Conservation (phyloP, 2,329 filamentous ascomycete species). For the Mycosphaerella sp. region DNA sequence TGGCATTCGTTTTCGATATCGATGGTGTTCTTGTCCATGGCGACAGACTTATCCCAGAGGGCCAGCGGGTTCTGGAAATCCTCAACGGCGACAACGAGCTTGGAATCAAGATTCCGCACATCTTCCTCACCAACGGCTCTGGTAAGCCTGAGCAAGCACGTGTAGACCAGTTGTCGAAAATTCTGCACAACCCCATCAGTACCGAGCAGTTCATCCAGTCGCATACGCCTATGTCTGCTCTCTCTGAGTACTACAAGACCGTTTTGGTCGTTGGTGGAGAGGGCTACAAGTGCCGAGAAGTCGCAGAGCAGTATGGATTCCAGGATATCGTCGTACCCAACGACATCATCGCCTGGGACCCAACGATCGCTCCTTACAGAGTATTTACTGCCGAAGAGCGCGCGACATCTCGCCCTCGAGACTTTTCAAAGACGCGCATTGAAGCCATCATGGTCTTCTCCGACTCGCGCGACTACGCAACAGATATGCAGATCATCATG, state of each 20-base stretch:
- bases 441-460: slow-evolving; percentile 70
- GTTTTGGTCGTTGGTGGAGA: slow-evolving; percentile 71
- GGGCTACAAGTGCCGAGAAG: slow-evolving; percentile 66
- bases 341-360: slow-evolving; percentile 65
- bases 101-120: slow-evolving; percentile 69
- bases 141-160: slow-evolving; percentile 63
- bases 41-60: slow-evolving; percentile 63
- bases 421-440: slow-evolving; percentile 66
- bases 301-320: slow-evolving; percentile 68
- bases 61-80: slow-evolving; percentile 59
- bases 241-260: slow-evolving; percentile 69
- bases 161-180: slow-evolving; percentile 60
- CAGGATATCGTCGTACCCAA: slow-evolving; percentile 66
- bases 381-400: slow-evolving; percentile 63
- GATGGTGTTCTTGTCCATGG: slow-evolving; percentile 70
- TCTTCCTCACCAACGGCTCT: slow-evolving; percentile 68
- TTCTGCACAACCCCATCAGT: slow-evolving; percentile 58
- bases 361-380: slow-evolving; percentile 62
- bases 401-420: slow-evolving; percentile 59
- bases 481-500: slow-evolving; percentile 70
- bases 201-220: slow-evolving; percentile 72
- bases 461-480: slow-evolving; percentile 66
- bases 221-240: slow-evolving; percentile 69
- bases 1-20: slow-evolving; percentile 75
- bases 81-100: slow-evolving; percentile 71